These are phyloP conservation scores for Zygoascus ofunaensis DNA, from an alignment of 805 yeast genomes.

Conservation along the genomic window DNA sequence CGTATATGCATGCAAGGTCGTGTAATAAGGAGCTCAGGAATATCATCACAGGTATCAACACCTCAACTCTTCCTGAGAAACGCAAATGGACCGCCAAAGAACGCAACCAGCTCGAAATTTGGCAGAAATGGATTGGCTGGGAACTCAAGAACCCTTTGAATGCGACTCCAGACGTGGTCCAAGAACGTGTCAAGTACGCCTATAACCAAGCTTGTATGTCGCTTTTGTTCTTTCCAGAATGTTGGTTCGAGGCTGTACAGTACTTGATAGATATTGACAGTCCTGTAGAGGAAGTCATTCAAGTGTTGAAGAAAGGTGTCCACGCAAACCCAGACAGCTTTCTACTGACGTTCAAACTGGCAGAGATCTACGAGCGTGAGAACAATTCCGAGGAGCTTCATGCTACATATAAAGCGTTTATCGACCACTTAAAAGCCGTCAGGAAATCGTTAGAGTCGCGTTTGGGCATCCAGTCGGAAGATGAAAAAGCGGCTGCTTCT, in stretches of 20 bases:
- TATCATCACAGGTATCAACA: conserved; percentile 42
- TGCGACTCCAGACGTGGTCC: conserved; percentile 34
- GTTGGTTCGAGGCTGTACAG: conserved; percentile 53
- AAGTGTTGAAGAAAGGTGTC: conserved; percentile 46
- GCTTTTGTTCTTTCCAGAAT: conserved; percentile 56
- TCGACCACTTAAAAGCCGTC: conserved; percentile 33
- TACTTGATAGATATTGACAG: conserved; percentile 20
- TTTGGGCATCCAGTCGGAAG: conserved; percentile 21
- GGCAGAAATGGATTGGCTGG: conserved; percentile 74
- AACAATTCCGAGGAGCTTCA: conserved; percentile 43
- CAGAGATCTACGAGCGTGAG: conserved; percentile 60
- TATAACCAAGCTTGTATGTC: conserved; percentile 58
- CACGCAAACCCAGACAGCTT: conserved; percentile 61
- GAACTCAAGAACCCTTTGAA: conserved; percentile 62
- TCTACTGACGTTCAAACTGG: conserved; percentile 53
- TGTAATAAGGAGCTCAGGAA: conserved; percentile 62
- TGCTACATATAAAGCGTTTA: conserved; percentile 41
- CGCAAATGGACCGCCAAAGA: conserved; percentile 23
- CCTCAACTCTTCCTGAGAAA: conserved; percentile 28
- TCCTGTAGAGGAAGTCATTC: conserved; percentile 32
- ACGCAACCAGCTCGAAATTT: conserved; percentile 39
- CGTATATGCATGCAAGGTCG: conserved; percentile 80
- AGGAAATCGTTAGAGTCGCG: conserved; percentile 25
- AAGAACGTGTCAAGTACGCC: conserved; percentile 58
- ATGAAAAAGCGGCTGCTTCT: background rate